Evolutionary conservation across 331 rosid species (phyloP).

Genomic region (Saraca asoca): DNA sequence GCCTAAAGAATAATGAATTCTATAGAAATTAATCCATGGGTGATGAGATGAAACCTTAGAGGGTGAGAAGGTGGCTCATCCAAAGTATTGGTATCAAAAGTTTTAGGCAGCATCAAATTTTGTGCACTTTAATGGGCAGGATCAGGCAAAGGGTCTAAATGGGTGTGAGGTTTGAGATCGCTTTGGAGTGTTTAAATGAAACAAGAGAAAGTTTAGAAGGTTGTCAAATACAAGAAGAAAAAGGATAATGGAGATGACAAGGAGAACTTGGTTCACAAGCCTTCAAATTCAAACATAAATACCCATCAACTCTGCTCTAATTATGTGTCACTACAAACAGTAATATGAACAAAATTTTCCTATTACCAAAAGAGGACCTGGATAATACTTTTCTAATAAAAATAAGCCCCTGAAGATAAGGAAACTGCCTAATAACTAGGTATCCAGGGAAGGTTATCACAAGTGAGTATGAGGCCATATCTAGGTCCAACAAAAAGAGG

Average conservation of each 20-base stretch:
- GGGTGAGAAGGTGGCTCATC: no score
- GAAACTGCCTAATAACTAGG: not conserved
- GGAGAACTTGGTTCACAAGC: not conserved
- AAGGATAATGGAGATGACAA: not conserved
- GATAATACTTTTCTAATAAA: not conserved
- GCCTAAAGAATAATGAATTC: no score
- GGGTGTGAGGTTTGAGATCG: not conserved
- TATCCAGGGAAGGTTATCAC: not conserved
- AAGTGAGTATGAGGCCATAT: conserved; percentile 8
- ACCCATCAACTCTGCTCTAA: not conserved
- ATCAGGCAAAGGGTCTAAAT: not conserved
- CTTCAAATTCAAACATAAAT: not conserved
- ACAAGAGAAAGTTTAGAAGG: not conserved
- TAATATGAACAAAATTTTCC: not conserved
- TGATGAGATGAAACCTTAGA: no score
- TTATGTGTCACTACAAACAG: not conserved
- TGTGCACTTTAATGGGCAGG: not conserved
- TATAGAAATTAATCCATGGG: no score
- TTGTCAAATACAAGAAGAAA: not conserved
- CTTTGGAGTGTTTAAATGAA: not conserved
- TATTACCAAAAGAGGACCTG: not conserved
- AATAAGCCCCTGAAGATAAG: conserved; percentile 2
- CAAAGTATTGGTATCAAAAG: no score
- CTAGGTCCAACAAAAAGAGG: not conserved
- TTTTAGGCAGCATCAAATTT: not conserved